Evolutionary conservation across 805 yeast genomes (phyloP).

Genomic region (Saccharomycopsis babjevae): DNA sequence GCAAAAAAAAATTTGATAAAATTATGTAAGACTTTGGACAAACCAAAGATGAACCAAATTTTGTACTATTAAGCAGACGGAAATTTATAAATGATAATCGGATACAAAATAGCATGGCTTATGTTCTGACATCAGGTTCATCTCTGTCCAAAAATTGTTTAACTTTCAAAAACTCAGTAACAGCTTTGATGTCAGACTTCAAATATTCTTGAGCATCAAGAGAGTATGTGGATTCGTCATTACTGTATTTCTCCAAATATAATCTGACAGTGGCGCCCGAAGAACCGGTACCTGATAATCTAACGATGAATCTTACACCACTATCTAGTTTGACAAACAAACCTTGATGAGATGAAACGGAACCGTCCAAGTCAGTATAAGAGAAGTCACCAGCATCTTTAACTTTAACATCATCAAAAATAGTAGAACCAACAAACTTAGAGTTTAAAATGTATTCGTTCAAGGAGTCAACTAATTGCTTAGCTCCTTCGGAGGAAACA

Average conservation of each 20-base stretch:
- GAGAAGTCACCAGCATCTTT: conserved; percentile 78
- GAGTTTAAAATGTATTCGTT: conserved; percentile 27
- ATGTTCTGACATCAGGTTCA: conserved; percentile 64
- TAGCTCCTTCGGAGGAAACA: conserved; percentile 67
- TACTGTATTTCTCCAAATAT: conserved; percentile 75
- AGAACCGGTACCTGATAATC: conserved; percentile 95
- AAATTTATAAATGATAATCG: too few species aligned
- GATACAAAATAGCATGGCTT: neutral
- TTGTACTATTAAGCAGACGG: too few species aligned
- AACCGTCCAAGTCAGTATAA: conserved; percentile 91
- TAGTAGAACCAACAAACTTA: conserved; percentile 41
- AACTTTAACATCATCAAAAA: conserved; percentile 33
- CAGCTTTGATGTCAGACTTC: conserved; percentile 47
- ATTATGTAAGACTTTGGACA: too few species aligned
- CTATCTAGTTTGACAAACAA: conserved; percentile 68
- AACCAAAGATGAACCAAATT: too few species aligned
- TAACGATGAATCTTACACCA: conserved; percentile 78
- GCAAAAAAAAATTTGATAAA: too few species aligned
- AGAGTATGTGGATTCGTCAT: conserved; percentile 40
- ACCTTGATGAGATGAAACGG: conserved; percentile 82
- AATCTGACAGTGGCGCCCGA: conserved; percentile 95
- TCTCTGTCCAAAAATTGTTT: conserved; percentile 67
- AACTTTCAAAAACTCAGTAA: conserved; percentile 61
- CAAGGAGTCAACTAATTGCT: conserved; percentile 49
- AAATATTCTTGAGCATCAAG: conserved; percentile 59